Evolutionary conservation across 108 stramenopile genomes (phyloP), one percentile per base, ranked within the genome.

Genomic region (Cylindrotheca fusiformis): DNA sequence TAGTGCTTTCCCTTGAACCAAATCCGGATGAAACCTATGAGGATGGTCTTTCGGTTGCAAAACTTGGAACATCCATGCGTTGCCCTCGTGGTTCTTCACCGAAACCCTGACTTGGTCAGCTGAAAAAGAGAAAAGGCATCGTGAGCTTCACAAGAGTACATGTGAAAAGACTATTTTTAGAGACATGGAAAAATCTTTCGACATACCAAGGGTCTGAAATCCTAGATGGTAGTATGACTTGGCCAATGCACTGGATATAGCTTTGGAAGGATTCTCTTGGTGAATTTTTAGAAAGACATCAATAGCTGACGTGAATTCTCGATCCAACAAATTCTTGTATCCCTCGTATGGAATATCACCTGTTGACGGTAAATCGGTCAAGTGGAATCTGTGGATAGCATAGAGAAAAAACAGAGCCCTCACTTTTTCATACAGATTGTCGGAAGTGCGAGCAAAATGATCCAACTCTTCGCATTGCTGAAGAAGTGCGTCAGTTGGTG

Each of bases 161-260:
- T n/a, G n/a, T n/a, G n/a, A n/a, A n/a, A n/a, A n/a, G n/a, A n/a
- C n/a, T n/a, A n/a, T n/a, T n/a, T n/a, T n/a, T n/a, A n/a, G n/a
- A n/a, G n/a, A n/a, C n/a, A n/a, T n/a, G n/a, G n/a, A n/a, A n/a
- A n/a, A n/a, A n/a, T n/a, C n/a, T n/a, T n/a, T n/a, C n/a, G n/a
- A n/a, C n/a, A n/a, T n/a, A n/a, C n/a, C n/a, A n/a, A 67, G 47
- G 27, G 77, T 81, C 49, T 80, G 79, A 56, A 84, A 84, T 41
- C 73, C 83, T 32, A 81, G 36, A 24, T 74, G 61, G 50, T 80
- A 74, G 32, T 84, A 84, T 0, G 79, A 48, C 28, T 70, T 67
- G 62, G 83, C 76, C 25, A 84, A 48, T 12, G 83, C 79, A 10
- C 69, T 72, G 10, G 83, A 80, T 8, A 74, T 71, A 6, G 82